Conservation (phyloP, 352 stramenopile genomes). For the Globisporangium rhizosaccharum region DNA sequence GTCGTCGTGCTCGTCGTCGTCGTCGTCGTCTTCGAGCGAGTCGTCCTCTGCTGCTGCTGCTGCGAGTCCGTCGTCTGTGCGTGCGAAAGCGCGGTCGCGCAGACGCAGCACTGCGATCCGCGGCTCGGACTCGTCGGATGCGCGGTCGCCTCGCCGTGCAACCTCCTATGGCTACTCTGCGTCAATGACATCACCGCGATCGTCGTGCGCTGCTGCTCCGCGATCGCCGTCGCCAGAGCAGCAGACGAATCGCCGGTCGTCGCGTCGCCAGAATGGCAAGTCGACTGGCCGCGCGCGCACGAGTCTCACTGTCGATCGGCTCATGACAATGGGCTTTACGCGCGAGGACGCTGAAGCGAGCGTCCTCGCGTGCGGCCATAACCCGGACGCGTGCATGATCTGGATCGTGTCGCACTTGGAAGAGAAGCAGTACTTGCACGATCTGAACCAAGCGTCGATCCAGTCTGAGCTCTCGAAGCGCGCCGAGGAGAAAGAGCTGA, state of each 20-base stretch:
- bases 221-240: constrained; percentile 1
- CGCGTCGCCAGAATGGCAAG: constrained; percentile 1
- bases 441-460: constrained; percentile 74
- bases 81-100: constrained; percentile 1
- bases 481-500: constrained; percentile 48
- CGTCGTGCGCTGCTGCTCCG: neutral
- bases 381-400: constrained; percentile 71
- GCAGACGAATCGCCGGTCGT: constrained; percentile 10
- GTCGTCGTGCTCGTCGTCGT: constrained; percentile 4
- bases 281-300: constrained; percentile 25
- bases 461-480: constrained; percentile 67
- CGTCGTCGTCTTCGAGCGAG: constrained; percentile 4
- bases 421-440: constrained; percentile 58
- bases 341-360: constrained; percentile 60
- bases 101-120: constrained; percentile 2
- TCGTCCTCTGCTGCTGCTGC: neutral
- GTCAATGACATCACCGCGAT: neutral
- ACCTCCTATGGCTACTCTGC: neutral
- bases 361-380: constrained; percentile 42
- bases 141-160: too few species aligned
- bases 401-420: constrained; percentile 77
- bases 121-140: neutral
- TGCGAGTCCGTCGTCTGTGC: constrained; percentile 1
- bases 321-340: constrained; percentile 61
- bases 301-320: constrained; percentile 49